Evolutionary conservation across 2,329 filamentous ascomycete genomes (phyloP), one percentile per base, ranked within the genome.

Genomic region (Aspergillus sp.): DNA sequence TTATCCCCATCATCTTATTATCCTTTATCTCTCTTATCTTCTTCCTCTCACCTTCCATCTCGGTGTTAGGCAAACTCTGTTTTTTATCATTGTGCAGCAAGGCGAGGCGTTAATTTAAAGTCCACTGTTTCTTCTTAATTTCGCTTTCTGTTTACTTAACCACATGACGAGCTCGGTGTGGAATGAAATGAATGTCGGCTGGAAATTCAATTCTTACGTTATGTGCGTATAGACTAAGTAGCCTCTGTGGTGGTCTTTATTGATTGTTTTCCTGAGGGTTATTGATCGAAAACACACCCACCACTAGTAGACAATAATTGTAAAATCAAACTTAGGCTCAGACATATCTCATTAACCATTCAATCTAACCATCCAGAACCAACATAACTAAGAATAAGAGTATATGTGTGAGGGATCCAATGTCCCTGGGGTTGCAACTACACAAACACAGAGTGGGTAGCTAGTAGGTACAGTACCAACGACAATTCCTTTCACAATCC

Each of bases 21-120:
- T 62, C 43, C 55, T 64, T 56, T 41, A 30, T 45, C 13, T 5
- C 38, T 55, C 9, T 2, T 23, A 50, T 30, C 8, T 51, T 23
- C 15, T 25, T 25, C 36, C 23, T 59, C 38, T 55, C 56, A 57
- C 61, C 47, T 25, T 63, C 52, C 65, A 67, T 52, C 65, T 62
- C 58, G 65, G 70, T 71, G 70, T 74, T 71, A 69, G 68, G 70
- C 32, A 36, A 72, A 70, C 70, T 70, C 15, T 21, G 8, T 10
- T 19, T n/a, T 23, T 69, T 63, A 59, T 54, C 39, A 45, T 63
- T 64, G 54, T 66, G 64, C 67, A 65, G 65, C 63, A 66, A 68
- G 70, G 67, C 64, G 65, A 68, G 71, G 70, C 70, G 70, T 72
- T 70, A 47, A 25, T 36, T 4, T 15, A 36, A 28, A 30, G 23